Percentiles rank a stretch among this genome's conserved stretches.
phyloP scores from a whole-genome alignment of 331 rosid species.

The Quercus phellos region DNA sequence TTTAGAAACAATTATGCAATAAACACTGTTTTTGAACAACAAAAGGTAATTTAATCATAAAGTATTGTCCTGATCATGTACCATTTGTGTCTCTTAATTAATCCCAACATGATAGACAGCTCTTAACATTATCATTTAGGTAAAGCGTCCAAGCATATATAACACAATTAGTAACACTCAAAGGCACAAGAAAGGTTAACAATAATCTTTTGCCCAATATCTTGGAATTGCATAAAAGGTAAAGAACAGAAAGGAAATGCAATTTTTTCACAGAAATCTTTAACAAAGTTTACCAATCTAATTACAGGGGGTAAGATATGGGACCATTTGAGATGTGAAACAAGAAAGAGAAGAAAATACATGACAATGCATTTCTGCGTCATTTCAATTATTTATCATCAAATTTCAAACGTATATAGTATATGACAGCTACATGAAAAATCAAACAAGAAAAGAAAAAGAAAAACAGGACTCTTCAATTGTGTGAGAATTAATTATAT shows the following conservation, averaged over 20 bases:
- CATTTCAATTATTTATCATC: neutral
- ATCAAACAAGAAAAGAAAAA: neutral
- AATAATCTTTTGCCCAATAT: neutral
- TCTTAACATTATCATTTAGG: neutral
- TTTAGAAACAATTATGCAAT: no score
- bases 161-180: neutral
- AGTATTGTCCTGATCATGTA: no score
- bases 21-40: no score
- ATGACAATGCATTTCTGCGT: neutral
- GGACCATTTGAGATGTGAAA: neutral
- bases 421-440: neutral
- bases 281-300: neutral
- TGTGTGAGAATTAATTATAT: neutral
- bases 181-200: neutral
- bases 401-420: neutral
- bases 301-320: neutral
- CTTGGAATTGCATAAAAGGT: neutral
- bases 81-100: no score
- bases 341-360: neutral
- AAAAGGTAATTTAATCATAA: no score
- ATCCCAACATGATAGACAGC: no score
- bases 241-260: neutral
- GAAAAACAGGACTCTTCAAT: neutral
- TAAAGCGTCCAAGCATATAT: neutral
- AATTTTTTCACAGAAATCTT: neutral